Evolutionary conservation across 2,329 filamentous ascomycete genomes (phyloP), one percentile per base, ranked within the genome.

Genomic region (Ophiostoma novo-ulmi): DNA sequence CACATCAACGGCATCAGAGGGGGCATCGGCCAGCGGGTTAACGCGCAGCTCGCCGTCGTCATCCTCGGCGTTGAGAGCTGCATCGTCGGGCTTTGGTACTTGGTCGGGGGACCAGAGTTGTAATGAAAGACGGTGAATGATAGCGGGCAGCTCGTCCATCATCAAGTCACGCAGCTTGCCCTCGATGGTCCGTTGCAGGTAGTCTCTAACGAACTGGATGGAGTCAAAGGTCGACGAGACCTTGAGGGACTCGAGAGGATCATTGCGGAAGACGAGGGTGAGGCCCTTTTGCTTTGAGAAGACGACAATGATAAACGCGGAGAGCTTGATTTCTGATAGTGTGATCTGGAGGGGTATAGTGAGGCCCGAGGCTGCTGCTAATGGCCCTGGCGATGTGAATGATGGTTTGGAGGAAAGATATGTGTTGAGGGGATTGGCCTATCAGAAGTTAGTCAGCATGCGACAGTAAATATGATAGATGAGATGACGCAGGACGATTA

Each of bases 141-240:
- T 98, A 67, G 94, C 94, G 0, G 95, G 95, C 35, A 99, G 82
- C 79, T 99, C 95, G 74, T 99, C 94, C 93, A 98, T 98, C 84
- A 99, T 97, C 74, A 99, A 79, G 70, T 94, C 93, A 39, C 95
- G 89, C 73, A 99, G 82, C 80, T 98, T 95, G 69, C 88, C 91
- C 81, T 99, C 95, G 76, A 99, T 99, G 73, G 94, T 97, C 78
- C 92, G 91, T 78, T 99, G 95, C 71, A 99, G 83, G 79, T 98
- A 98, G 80, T 99, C 94, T 75, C 95, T 91, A 73, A 99, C 95
- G 78, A 99, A 99, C 64, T 95, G 94, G 77, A 99, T 99, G 14
- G 94, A 97, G 82, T 99, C 95, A 80, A 99, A 99, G 64, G 95
- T 99, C 75, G 94, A 98, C 0, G 94, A 98, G 75, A 99, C 95